Conservation (phyloP, 805 yeast species). For the Ogataea neopini region DNA sequence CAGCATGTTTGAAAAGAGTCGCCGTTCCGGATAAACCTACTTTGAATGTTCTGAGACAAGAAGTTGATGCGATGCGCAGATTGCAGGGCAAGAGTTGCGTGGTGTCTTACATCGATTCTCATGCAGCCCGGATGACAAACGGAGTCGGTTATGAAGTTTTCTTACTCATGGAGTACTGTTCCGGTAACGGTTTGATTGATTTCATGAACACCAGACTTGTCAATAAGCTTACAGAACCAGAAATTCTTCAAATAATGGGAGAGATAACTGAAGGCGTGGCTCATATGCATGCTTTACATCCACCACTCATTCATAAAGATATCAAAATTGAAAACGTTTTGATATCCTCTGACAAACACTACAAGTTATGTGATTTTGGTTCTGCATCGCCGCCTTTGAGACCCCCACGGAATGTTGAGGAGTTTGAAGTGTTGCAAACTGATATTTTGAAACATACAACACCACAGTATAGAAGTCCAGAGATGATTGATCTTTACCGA, state of each 20-base stretch:
- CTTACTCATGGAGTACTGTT: conserved; percentile 77
- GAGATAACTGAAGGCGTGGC: conserved; percentile 74
- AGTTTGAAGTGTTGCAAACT: conserved; percentile 57
- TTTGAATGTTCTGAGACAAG: conserved; percentile 81
- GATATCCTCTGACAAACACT: conserved; percentile 56
- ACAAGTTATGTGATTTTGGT: conserved; percentile 81
- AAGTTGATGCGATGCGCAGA: conserved; percentile 96
- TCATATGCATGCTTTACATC: conserved; percentile 70
- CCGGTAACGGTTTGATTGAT: conserved; percentile 73
- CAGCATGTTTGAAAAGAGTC: conserved; percentile 92
- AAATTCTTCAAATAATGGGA: conserved; percentile 65
- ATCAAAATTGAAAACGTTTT: conserved; percentile 81
- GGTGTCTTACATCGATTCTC: conserved; percentile 92
- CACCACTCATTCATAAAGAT: conserved; percentile 77
- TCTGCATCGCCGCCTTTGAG: conserved; percentile 67
- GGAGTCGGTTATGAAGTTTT: conserved; percentile 71
- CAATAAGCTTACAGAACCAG: conserved; percentile 65
- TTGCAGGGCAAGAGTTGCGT: conserved; percentile 75
- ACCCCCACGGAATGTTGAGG: conserved; percentile 63
- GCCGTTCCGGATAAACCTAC: conserved; percentile 89
- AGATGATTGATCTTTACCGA: conserved; percentile 72
- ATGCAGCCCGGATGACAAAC: conserved; percentile 72
- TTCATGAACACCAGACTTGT: conserved; percentile 74
- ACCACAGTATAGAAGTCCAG: conserved; percentile 84
- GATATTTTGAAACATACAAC: conserved; percentile 80